Percentiles rank a stretch among this genome's conserved stretches.
phyloP scores from a whole-genome alignment of 2,329 filamentous ascomycete species.

The Cladosporium sphaerospermum region DNA sequence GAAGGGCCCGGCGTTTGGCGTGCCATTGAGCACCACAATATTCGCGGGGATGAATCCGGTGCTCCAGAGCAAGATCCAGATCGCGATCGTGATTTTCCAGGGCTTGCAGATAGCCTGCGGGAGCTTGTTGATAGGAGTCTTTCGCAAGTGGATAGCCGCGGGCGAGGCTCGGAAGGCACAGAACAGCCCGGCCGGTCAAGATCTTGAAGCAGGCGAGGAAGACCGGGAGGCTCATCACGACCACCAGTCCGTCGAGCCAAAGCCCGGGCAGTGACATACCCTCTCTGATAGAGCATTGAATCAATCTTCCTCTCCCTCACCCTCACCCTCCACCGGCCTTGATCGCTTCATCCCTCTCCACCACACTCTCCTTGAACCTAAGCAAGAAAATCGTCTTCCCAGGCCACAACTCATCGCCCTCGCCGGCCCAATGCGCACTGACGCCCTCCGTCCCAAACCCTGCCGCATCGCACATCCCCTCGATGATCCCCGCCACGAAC shows the following conservation, averaged over 20 bases:
- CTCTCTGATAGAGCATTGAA: too few species aligned
- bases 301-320: not conserved
- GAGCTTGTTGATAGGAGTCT: conserved; percentile 36
- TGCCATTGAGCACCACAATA: conserved; percentile 63
- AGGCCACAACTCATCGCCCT: conserved; percentile 72
- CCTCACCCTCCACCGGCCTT: conserved; percentile 25
- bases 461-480: conserved; percentile 90
- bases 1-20: conserved; percentile 65
- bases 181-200: not conserved
- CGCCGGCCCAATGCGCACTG: conserved; percentile 67
- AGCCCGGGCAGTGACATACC: not conserved
- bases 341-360: conserved; percentile 71
- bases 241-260: conserved; percentile 7
- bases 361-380: conserved; percentile 82
- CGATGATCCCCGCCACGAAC: conserved; percentile 88
- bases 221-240: not conserved
- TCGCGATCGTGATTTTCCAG: conserved; percentile 56
- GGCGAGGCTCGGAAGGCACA: conserved; percentile 45
- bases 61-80: conserved; percentile 54
- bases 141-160: conserved; percentile 42
- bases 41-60: conserved; percentile 52
- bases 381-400: conserved; percentile 93
- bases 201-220: conserved; percentile 3
- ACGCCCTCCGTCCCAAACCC: conserved; percentile 79
- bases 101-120: conserved; percentile 39